Evolutionary conservation across 1,139 yeast genomes (phyloP).

Genomic region (Candida pseudoviswanathii): DNA sequence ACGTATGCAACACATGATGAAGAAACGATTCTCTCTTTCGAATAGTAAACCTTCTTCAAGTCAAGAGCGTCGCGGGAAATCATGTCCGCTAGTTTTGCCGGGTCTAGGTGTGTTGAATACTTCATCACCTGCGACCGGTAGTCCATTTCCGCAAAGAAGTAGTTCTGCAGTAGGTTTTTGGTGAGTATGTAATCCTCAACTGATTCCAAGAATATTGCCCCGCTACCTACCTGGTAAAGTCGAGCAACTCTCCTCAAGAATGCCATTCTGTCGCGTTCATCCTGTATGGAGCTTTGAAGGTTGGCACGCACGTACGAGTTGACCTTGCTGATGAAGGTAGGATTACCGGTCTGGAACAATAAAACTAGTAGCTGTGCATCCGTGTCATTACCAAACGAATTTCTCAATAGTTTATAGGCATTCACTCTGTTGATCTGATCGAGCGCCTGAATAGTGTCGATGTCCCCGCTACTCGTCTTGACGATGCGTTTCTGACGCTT

Average conservation of each 20-base stretch:
- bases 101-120: background rate
- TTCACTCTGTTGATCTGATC: conserved; percentile 8
- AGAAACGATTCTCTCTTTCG: background rate
- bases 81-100: conserved; percentile 4
- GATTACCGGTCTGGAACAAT: conserved; percentile 7
- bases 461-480: background rate
- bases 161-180: background rate
- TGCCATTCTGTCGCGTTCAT: conserved; percentile 2
- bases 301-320: conserved; percentile 8
- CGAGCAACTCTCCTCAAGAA: conserved; percentile 6
- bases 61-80: conserved; percentile 2
- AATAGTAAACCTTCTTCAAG: background rate
- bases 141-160: conserved; percentile 3
- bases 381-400: conserved; percentile 3
- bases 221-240: conserved; percentile 11
- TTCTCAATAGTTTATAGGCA: conserved; percentile 13
- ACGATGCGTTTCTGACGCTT: no score
- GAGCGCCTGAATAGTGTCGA: background rate
- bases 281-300: background rate
- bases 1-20: conserved; percentile 6
- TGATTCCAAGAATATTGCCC: conserved; percentile 13
- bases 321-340: conserved; percentile 7
- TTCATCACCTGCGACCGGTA: conserved; percentile 6
- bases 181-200: conserved; percentile 7
- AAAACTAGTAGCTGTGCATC: conserved; percentile 9